Percentiles rank a stretch among this genome's conserved stretches.
phyloP scores from a whole-genome alignment of 2,329 filamentous ascomycete species.

The Berkeleyomyces rouxiae region DNA sequence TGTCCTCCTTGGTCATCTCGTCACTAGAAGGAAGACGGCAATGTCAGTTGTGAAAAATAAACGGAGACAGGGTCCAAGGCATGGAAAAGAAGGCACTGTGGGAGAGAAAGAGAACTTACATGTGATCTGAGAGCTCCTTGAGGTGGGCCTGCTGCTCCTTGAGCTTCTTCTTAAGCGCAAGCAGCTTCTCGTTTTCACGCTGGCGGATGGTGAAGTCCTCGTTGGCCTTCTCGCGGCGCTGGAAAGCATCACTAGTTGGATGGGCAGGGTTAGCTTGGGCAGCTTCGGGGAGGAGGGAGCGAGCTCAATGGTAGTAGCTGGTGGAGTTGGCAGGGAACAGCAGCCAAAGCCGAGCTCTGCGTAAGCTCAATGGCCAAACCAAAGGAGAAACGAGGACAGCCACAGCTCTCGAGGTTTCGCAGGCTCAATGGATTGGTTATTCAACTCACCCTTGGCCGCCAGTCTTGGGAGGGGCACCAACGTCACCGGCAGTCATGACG shows the following conservation, averaged over 20 bases:
- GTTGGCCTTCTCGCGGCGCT: conserved; percentile 71
- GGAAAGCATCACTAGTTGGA: conserved; percentile 64
- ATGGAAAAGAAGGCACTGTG: neutral
- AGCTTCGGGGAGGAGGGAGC: neutral
- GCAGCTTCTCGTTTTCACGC: conserved; percentile 83
- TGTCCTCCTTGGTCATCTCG: conserved; percentile 55
- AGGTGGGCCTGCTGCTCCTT: conserved; percentile 66
- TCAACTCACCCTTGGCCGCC: conserved; percentile 36
- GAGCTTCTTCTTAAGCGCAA: conserved; percentile 57
- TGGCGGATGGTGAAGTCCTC: conserved; percentile 74
- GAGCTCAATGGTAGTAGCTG: no score
- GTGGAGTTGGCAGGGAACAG: no score
- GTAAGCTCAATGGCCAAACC: neutral
- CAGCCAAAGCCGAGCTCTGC: no score
- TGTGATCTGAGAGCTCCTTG: conserved; percentile 69
- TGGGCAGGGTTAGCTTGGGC: neutral
- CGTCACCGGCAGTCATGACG: conserved; percentile 54
- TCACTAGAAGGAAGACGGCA: conserved; percentile 35
- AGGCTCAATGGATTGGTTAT: neutral
- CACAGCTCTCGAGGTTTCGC: neutral
- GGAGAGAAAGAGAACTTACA: conserved; percentile 37
- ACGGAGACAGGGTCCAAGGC: neutral
- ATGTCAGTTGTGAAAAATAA: neutral
- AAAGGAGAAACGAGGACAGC: neutral
- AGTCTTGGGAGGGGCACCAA: conserved; percentile 39